A percentile compares a stretch with the other conserved stretches of the same genome.
phyloP scores from a whole-genome alignment of 2,329 filamentous ascomycete species.

The Fusarium lateritium region DNA sequence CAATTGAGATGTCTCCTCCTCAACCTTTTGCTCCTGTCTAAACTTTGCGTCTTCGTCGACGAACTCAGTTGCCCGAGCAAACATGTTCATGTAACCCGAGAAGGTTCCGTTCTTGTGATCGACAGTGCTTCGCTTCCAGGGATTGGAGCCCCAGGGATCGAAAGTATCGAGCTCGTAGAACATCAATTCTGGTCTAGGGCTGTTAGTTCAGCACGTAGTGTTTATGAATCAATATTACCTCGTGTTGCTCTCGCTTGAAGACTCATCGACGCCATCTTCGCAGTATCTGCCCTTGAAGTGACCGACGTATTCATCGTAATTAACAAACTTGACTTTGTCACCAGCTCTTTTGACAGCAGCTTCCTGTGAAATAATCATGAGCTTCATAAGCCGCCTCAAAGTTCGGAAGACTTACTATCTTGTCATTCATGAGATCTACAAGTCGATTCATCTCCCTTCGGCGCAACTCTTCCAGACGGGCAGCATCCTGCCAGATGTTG shows the following conservation, averaged over 20 bases:
- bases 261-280: conserved; percentile 9
- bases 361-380: background rate
- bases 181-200: conserved; percentile 6
- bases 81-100: conserved; percentile 2
- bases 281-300: conserved; percentile 16
- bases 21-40: conserved; percentile 1
- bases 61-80: conserved; percentile 8
- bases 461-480: conserved; percentile 5
- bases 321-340: background rate
- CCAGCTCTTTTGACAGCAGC: conserved; percentile 2
- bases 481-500: conserved; percentile 8
- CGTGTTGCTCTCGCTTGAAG: conserved; percentile 7
- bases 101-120: conserved; percentile 14
- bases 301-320: conserved; percentile 20
- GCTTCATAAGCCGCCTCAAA: background rate
- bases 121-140: conserved; percentile 14
- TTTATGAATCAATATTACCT: background rate
- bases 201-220: background rate
- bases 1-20: background rate
- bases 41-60: conserved; percentile 1
- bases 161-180: conserved; percentile 19
- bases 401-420: background rate
- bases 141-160: conserved; percentile 5
- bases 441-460: conserved; percentile 16
- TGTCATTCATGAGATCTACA: conserved; percentile 18